Base-by-base conservation (phyloP, 2,329 filamentous ascomycete genomes). In the Pseudogymnoascus sp. region DNA sequence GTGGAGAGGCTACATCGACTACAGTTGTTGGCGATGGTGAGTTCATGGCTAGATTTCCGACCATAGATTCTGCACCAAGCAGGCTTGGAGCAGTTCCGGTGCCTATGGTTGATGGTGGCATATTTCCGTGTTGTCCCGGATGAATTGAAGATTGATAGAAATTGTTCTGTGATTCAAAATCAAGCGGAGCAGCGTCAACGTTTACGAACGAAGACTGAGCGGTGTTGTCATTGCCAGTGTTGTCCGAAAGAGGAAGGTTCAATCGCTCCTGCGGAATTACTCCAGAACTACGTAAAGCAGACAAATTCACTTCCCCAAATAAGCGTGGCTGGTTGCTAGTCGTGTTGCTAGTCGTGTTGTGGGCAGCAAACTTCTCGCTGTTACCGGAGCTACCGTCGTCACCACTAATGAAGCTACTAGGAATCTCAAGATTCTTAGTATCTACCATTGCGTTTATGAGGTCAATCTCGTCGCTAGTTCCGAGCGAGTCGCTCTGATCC, bases 301-400 rank as follows among this genome's bases (percentile, higher is more conserved):
- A 71, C 16, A 66, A 40, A 61, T 69, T 67, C 8, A 74, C 68
- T 65, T 74, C 73, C 26, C 72, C 73, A 66, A 73, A 73, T 31
- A 74, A 64, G 31, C 69, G 69, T 64, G 68, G 37, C 66, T 68
- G 5, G 47, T 62, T 59, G 57, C 63, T 21, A 51, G 59, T 59
- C 21, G 36, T n/a, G 47, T 62, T 59, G 57, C 63, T 21, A 51
- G 59, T 59, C 21, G 36, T n/a, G 11, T 45, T 23, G 11, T 54
- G 16, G 16, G 18, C 34, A 5, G 29, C 37, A 62, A 60, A 60
- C 36, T 47, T 45, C 61, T 62, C 45, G 11, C 40, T 23, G 36
- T 61, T 31, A 16, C 34, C 12, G 36, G 59, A 61, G 23, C 59
- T 61, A 61, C 59, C 34, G 26, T 57, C 63, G 12, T 69, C 67